phyloP scores from a whole-genome alignment of 2,329 filamentous ascomycete genomes.

The Phialophora chinensis region DNA sequence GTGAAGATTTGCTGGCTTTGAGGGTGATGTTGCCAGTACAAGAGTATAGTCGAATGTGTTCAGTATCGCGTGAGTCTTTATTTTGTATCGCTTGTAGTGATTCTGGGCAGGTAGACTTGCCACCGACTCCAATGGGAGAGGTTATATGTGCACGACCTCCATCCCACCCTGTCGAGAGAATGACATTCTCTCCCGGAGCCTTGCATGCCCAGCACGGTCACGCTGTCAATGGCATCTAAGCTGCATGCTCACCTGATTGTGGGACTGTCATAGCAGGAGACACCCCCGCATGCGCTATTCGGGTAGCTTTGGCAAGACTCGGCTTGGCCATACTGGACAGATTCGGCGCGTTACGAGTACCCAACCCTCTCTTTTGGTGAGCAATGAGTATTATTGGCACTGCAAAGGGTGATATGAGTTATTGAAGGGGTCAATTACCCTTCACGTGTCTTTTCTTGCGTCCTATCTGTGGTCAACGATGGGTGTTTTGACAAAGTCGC shows the following conservation, averaged over 20 bases:
- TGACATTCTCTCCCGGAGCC: not conserved
- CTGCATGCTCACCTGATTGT: constrained; percentile 2
- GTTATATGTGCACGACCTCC: constrained; percentile 3
- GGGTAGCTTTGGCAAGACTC: not conserved
- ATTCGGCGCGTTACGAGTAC: not conserved
- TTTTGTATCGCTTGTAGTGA: not conserved
- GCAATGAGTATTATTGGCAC: not conserved
- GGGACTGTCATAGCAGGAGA: not conserved
- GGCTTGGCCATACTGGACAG: not conserved
- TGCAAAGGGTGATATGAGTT: not conserved
- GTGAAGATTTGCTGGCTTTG: not conserved
- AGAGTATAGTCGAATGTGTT: not conserved
- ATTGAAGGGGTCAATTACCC: not conserved
- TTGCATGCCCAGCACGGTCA: not conserved
- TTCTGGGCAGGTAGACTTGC: constrained; percentile 3
- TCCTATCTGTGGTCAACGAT: not conserved
- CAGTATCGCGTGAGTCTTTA: not conserved
- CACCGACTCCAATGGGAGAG: not conserved
- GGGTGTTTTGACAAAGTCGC: not conserved
- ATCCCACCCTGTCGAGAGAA: not conserved
- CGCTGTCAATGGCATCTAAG: not conserved
- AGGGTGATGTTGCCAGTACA: not conserved
- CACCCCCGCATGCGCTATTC: not conserved
- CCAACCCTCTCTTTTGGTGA: not conserved
- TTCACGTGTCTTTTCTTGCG: not conserved